Percentiles rank a stretch among this genome's conserved stretches.
Conservation (phyloP, 2,329 filamentous ascomycete genomes). For the Aureobasidium sp. region DNA sequence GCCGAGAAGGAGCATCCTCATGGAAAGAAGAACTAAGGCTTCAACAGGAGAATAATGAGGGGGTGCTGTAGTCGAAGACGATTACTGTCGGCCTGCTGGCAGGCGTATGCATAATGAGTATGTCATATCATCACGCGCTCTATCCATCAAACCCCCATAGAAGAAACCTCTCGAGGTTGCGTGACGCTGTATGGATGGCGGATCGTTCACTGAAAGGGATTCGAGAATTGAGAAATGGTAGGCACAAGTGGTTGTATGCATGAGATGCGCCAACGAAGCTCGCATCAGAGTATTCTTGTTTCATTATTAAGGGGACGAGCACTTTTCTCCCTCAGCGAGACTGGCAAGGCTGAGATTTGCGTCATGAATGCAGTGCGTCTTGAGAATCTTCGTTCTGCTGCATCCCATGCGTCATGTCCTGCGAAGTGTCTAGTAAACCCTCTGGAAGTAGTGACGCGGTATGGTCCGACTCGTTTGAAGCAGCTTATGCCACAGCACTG, state of each 20-base stretch:
- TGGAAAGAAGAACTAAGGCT: slow-evolving; percentile 18
- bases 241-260: background rate
- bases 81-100: background rate
- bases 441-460: background rate
- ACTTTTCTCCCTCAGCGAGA: background rate
- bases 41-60: background rate
- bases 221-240: no score
- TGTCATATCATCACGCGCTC: background rate
- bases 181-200: no score
- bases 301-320: background rate
- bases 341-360: background rate
- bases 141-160: background rate
- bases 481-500: no score
- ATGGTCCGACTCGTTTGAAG: background rate
- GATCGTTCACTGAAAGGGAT: no score
- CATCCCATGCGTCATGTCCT: background rate
- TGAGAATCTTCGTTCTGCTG: background rate
- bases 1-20: slow-evolving; percentile 32
- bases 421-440: background rate
- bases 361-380: no score
- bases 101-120: background rate
- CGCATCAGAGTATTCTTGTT: background rate
- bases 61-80: background rate
- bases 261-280: background rate
- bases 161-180: no score